Evolutionary conservation across 2,329 filamentous ascomycete species (phyloP).

Genomic region (Microcyclospora pomicola): DNA sequence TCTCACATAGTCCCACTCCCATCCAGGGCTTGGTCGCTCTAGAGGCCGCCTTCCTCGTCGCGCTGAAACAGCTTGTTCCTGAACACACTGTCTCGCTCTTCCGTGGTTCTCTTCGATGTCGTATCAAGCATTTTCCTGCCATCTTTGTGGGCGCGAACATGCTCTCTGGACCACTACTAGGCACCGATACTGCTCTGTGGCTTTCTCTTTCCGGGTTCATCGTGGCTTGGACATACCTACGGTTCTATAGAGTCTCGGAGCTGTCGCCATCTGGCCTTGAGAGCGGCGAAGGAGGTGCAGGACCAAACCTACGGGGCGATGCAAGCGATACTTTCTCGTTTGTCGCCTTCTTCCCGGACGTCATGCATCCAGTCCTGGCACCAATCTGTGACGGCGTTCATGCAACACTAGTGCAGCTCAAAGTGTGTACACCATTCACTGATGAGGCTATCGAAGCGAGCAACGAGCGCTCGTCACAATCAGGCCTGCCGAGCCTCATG

Average conservation of each 20-base stretch:
- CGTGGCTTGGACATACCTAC: constrained; percentile 85
- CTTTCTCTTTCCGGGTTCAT: constrained; percentile 71
- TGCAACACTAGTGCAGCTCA: constrained; percentile 56
- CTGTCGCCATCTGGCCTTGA: constrained; percentile 31
- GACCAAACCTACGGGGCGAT: constrained; percentile 59
- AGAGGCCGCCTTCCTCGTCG: constrained; percentile 86
- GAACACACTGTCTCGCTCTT: constrained; percentile 94
- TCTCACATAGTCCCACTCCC: constrained; percentile 47
- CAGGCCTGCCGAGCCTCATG: constrained; percentile 47
- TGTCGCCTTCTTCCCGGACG: constrained; percentile 84
- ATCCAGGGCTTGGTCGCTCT: constrained; percentile 81
- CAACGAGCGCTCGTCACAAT: constrained; percentile 43
- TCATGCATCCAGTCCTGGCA: constrained; percentile 63
- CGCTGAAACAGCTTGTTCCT: constrained; percentile 93
- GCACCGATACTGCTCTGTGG: constrained; percentile 64
- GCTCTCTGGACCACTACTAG: constrained; percentile 48
- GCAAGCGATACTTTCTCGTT: constrained; percentile 94
- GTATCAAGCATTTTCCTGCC: constrained; percentile 68
- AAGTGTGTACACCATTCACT: constrained; percentile 74
- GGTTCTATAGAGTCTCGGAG: constrained; percentile 70
- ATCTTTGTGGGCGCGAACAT: constrained; percentile 61
- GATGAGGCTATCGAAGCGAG: constrained; percentile 62
- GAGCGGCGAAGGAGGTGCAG: constrained; percentile 34
- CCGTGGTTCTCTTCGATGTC: constrained; percentile 73
- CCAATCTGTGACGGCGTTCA: constrained; percentile 64